These are phyloP conservation scores for Lachancea thermotolerans DNA, from an alignment of 805 yeast genomes.

Conservation along the genomic window DNA sequence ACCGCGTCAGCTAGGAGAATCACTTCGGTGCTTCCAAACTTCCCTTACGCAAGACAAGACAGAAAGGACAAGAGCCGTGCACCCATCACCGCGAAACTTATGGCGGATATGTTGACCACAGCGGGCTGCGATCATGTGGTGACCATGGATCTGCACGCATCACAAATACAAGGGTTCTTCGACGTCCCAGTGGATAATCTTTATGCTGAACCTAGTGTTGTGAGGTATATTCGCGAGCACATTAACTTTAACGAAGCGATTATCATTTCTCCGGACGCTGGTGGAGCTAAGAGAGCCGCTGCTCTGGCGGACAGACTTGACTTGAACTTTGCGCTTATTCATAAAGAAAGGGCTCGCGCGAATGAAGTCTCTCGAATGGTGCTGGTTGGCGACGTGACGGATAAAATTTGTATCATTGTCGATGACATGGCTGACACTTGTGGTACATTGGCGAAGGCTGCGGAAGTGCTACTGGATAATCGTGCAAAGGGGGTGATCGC, in stretches of 20 bases:
- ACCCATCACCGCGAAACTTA: constrained; percentile 89
- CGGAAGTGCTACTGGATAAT: constrained; percentile 72
- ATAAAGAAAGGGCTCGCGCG: constrained; percentile 91
- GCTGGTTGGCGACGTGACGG: constrained; percentile 86
- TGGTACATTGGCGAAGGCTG: constrained; percentile 93
- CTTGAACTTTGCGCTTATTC: constrained; percentile 89
- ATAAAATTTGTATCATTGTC: constrained; percentile 75
- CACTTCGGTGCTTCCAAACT: constrained; percentile 91
- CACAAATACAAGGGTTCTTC: constrained; percentile 96
- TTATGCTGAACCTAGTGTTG: constrained; percentile 89
- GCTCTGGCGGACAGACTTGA: constrained; percentile 88
- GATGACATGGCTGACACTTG: constrained; percentile 99
- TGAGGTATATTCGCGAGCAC: constrained; percentile 69
- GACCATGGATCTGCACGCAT: constrained; percentile 95
- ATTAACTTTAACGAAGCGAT: constrained; percentile 53
- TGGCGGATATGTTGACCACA: constrained; percentile 85
- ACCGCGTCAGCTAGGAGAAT: constrained; percentile 93
- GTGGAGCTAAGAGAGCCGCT: constrained; percentile 97
- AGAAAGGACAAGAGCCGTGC: constrained; percentile 94
- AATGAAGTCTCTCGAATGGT: constrained; percentile 95
- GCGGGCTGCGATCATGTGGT: constrained; percentile 95
- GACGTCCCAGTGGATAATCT: constrained; percentile 92
- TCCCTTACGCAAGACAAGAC: constrained; percentile 97
- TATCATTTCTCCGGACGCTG: constrained; percentile 96
- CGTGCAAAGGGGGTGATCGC: constrained; percentile 86